These are phyloP conservation scores for Cercospora sp. DNA, from an alignment of 2,329 filamentous ascomycete genomes.

Conservation along the genomic window DNA sequence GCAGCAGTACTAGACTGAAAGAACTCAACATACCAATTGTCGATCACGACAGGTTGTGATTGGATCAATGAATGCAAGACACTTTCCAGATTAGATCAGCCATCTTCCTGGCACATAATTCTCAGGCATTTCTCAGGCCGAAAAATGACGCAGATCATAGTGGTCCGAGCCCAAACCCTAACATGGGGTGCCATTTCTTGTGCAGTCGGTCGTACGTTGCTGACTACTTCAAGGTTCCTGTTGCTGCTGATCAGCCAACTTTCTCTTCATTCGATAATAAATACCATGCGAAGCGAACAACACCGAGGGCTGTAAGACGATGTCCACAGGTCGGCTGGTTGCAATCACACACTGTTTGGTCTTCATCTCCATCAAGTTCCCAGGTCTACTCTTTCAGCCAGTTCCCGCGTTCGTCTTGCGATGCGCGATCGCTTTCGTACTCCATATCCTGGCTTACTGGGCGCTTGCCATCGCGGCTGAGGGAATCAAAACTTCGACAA, in stretches of 20 bases:
- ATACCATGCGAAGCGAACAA: neutral
- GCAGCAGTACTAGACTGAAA: no score
- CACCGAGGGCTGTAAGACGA: neutral
- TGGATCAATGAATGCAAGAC: neutral
- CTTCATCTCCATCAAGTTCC: constrained; percentile 9
- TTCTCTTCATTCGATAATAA: neutral
- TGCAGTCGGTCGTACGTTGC: neutral
- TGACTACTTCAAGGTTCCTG: neutral
- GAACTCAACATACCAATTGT: no score
- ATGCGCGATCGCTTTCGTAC: neutral
- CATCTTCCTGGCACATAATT: neutral
- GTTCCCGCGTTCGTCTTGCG: neutral
- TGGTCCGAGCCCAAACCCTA: neutral
- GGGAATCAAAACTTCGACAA: neutral
- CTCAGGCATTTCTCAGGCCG: constrained; percentile 2
- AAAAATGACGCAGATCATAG: constrained; percentile 1
- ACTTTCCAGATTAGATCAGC: neutral
- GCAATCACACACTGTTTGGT: constrained; percentile 2
- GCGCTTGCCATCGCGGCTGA: constrained; percentile 1
- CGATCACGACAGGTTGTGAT: no score
- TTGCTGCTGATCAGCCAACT: neutral
- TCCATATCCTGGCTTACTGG: constrained; percentile 5
- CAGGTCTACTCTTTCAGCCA: neutral
- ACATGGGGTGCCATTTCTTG: neutral
- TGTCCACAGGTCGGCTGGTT: constrained; percentile 9